phyloP scores from a whole-genome alignment of 768 basidiomycete species.

The Mycena polygramma region DNA sequence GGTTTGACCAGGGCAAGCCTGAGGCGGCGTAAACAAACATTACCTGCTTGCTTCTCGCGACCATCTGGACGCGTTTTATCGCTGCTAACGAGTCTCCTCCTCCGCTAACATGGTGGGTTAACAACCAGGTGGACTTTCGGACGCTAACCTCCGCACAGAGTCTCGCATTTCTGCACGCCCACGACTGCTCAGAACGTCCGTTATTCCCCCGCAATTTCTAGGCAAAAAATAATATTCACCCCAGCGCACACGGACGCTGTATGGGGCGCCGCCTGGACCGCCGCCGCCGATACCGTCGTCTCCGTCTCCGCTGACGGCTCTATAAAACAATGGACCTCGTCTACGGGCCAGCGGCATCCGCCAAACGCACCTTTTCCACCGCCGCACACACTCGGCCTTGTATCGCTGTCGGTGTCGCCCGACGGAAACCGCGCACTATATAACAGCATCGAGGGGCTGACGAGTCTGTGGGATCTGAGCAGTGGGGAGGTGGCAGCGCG shows the following conservation, averaged over 20 bases:
- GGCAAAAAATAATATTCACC: slow-evolving; percentile 36
- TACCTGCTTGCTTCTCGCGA: background rate
- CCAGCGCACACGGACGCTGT: slow-evolving; percentile 84
- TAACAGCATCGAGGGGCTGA: slow-evolving; percentile 89
- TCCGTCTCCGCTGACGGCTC: slow-evolving; percentile 86
- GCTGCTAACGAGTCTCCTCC: background rate
- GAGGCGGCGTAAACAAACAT: background rate
- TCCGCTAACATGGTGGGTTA: slow-evolving; percentile 17
- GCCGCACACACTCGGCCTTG: slow-evolving; percentile 88
- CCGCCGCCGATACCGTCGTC: slow-evolving; percentile 68
- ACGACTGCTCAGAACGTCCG: slow-evolving; percentile 85
- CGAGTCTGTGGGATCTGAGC: slow-evolving; percentile 78
- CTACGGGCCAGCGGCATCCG: slow-evolving; percentile 71
- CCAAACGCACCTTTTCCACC: slow-evolving; percentile 64
- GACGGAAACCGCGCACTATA: slow-evolving; percentile 78
- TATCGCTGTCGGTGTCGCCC: slow-evolving; percentile 80
- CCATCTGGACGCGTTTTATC: background rate
- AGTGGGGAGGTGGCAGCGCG: slow-evolving; percentile 71
- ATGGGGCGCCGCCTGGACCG: slow-evolving; percentile 84
- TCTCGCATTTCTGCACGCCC: slow-evolving; percentile 78
- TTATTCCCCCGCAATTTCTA: background rate
- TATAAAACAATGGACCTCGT: slow-evolving; percentile 79
- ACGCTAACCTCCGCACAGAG: slow-evolving; percentile 57
- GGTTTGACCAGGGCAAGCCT: no score
- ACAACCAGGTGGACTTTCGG: background rate